Evolutionary conservation across 768 basidiomycete genomes (phyloP).

Genomic region (Leccinum subgranulosum): DNA sequence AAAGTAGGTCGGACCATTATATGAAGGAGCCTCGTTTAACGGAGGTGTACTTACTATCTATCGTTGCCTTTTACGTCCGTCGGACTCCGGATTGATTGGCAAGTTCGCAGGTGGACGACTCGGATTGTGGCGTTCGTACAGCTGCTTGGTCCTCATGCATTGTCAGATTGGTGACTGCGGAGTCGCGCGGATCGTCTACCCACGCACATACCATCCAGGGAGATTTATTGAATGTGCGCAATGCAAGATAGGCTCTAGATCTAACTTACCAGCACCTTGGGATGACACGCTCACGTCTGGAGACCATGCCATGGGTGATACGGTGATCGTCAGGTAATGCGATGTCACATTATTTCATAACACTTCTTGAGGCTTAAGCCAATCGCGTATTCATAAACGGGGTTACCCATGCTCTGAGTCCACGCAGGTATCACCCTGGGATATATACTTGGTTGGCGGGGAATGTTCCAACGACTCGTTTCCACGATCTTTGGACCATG

Average conservation of each 20-base stretch:
- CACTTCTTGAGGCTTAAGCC: neutral
- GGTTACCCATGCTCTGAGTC: neutral
- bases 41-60: neutral
- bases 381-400: neutral
- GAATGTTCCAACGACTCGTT: neutral
- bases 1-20: neutral
- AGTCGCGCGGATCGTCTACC: neutral
- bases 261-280: neutral
- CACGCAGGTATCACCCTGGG: neutral
- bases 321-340: neutral
- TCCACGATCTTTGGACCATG: conserved; percentile 3
- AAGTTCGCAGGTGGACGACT: neutral
- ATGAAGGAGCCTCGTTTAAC: neutral
- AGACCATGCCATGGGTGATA: neutral
- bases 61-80: no score
- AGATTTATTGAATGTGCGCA: neutral
- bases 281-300: neutral
- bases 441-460: conserved; percentile 5
- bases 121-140: neutral
- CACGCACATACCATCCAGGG: neutral
- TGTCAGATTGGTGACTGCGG: neutral
- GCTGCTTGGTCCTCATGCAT: neutral
- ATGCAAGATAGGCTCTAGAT: neutral
- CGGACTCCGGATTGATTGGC: neutral
- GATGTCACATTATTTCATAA: neutral